These are phyloP conservation scores for Tetragonia tetragonoides DNA, from an alignment of 148 eudicot species.

Conservation along the genomic window DNA sequence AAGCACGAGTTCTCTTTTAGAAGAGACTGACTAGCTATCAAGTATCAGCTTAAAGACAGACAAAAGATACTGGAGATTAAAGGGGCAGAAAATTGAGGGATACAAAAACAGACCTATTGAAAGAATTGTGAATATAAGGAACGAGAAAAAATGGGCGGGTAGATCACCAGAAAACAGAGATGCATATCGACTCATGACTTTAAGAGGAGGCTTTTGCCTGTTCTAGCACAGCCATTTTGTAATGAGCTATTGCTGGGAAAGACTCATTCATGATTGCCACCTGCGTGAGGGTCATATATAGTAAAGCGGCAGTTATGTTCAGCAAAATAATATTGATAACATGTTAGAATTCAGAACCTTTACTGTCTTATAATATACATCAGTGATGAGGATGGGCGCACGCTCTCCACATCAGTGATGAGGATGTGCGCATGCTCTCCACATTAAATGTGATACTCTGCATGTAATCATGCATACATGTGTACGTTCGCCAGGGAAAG, in stretches of 20 bases:
- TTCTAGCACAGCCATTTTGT: neutral
- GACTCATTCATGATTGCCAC: neutral
- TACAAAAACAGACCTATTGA: neutral
- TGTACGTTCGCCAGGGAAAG: neutral
- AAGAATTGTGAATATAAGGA: neutral
- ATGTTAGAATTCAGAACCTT: no score
- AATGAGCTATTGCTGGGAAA: neutral
- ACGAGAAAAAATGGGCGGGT: neutral
- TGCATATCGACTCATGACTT: neutral
- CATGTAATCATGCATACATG: neutral
- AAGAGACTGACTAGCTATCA: neutral
- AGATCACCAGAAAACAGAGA: neutral
- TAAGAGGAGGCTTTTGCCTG: neutral
- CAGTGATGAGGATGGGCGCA: no score
- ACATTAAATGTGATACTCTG: neutral
- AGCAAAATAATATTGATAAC: neutral
- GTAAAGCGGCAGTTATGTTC: neutral
- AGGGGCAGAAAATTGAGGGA: neutral
- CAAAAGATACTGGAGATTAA: neutral
- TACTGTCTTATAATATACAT: no score
- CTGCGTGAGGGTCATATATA: no score
- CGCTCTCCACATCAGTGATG: neutral
- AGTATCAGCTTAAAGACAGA: neutral
- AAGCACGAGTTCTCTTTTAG: neutral
- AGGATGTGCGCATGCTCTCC: neutral